A percentile compares a stretch with the other conserved stretches of the same genome.
phyloP scores from a whole-genome alignment of 176 grass and related monocot species.

The Aegilops longissima region DNA sequence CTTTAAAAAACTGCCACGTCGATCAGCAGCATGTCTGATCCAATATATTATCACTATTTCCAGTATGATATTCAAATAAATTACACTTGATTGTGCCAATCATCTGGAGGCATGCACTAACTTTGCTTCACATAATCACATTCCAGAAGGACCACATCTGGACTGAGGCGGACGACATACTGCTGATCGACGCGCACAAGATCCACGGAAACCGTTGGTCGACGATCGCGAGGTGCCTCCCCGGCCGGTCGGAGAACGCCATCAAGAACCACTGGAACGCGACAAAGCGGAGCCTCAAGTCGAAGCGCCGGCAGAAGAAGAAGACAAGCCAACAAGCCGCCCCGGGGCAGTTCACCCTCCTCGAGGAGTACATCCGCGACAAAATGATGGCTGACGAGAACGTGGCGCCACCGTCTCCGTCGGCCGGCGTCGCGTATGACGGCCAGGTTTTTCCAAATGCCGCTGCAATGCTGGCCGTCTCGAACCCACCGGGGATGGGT shows the following conservation, averaged over 20 bases:
- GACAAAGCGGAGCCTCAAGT: conserved; percentile 53
- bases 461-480: background rate
- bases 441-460: no score
- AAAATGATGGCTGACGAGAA: background rate
- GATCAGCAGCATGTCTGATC: background rate
- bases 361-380: conserved; percentile 68
- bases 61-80: background rate
- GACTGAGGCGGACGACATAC: conserved; percentile 60
- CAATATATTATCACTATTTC: background rate
- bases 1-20: background rate
- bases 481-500: background rate
- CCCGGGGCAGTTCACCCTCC: conserved; percentile 25
- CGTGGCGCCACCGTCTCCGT: background rate
- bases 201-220: conserved; percentile 63
- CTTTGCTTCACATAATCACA: conserved; percentile 12
- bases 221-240: conserved; percentile 47
- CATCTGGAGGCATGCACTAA: background rate
- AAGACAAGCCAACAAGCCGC: conserved; percentile 39
- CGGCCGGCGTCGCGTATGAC: background rate
- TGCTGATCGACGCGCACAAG: conserved; percentile 52
- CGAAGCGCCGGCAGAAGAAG: conserved; percentile 47
- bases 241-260: conserved; percentile 64
- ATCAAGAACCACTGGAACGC: conserved; percentile 97
- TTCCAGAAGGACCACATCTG: conserved; percentile 60
- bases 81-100: background rate